Percentiles rank a stretch among this genome's conserved stretches.
Evolutionary conservation across 1,284 basidiomycete species (phyloP).

Genomic region (Farysia itapuensis): DNA sequence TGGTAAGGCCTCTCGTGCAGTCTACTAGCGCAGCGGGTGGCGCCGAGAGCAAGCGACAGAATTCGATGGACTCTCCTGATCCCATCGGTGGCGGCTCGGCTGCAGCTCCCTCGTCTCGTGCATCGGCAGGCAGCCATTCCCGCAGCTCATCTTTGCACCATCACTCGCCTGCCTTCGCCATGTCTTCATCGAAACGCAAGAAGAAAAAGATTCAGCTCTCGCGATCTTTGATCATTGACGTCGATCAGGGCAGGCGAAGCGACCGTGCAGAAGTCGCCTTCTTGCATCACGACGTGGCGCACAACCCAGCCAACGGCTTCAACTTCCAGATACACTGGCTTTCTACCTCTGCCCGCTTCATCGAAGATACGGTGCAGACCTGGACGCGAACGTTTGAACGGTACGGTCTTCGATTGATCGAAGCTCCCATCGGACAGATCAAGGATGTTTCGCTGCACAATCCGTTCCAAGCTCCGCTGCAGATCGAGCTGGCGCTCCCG

Average conservation of each 20-base stretch:
- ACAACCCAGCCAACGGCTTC: conserved; percentile 59
- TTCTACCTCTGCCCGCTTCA: conserved; percentile 88
- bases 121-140: conserved; percentile 15
- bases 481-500: conserved; percentile 48
- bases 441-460: conserved; percentile 55
- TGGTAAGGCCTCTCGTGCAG: conserved; percentile 4
- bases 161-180: conserved; percentile 13
- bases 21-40: conserved; percentile 2
- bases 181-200: conserved; percentile 9
- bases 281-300: conserved; percentile 57
- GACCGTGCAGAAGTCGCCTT: conserved; percentile 57
- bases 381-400: conserved; percentile 85
- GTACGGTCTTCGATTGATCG: conserved; percentile 88
- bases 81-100: background rate
- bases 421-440: conserved; percentile 63
- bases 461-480: conserved; percentile 56
- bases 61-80: background rate
- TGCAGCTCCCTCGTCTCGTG: conserved; percentile 1
- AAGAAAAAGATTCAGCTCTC: conserved; percentile 46
- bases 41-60: background rate
- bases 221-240: conserved; percentile 53
- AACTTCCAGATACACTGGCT: conserved; percentile 87
- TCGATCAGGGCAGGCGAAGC: conserved; percentile 48
- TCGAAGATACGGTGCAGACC: conserved; percentile 82
- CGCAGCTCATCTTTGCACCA: conserved; percentile 18